Evolutionary conservation across 345 rosid genomes (phyloP).

Genomic region (Citrus inodora): DNA sequence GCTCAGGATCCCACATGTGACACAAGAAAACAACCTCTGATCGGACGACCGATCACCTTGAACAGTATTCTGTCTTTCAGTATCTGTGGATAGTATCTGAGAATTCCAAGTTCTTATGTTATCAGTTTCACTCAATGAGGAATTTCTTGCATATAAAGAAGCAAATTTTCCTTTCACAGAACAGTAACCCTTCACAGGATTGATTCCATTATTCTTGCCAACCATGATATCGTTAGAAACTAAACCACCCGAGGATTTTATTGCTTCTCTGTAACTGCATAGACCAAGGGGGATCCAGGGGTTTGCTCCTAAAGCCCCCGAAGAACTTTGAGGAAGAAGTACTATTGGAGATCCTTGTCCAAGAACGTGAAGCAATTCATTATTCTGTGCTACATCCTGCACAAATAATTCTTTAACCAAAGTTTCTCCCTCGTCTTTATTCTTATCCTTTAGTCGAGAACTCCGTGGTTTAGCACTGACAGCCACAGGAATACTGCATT

Average conservation of each 20-base stretch:
- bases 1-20: conserved; percentile 83
- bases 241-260: conserved; percentile 34
- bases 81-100: conserved; percentile 8
- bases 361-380: conserved; percentile 64
- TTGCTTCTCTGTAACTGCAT: conserved; percentile 31
- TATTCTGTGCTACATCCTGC: conserved; percentile 58
- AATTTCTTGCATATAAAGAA: conserved; percentile 55
- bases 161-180: conserved; percentile 57
- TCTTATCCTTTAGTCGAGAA: conserved; percentile 89
- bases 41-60: conserved; percentile 60
- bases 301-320: conserved; percentile 47
- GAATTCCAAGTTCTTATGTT: conserved; percentile 18
- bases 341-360: conserved; percentile 75
- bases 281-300: conserved; percentile 29
- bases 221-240: conserved; percentile 29
- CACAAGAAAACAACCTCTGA: conserved; percentile 93
- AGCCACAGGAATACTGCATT: conserved; percentile 59
- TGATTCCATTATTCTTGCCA: conserved; percentile 28
- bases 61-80: conserved; percentile 25
- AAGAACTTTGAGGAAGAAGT: conserved; percentile 75
- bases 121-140: conserved; percentile 28
- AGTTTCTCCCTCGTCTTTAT: conserved; percentile 80
- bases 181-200: conserved; percentile 38
- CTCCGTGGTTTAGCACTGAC: conserved; percentile 70
- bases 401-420: conserved; percentile 81